These are phyloP conservation scores for Cylindrotheca fusiformis DNA, from an alignment of 108 stramenopile species.

Conservation along the genomic window DNA sequence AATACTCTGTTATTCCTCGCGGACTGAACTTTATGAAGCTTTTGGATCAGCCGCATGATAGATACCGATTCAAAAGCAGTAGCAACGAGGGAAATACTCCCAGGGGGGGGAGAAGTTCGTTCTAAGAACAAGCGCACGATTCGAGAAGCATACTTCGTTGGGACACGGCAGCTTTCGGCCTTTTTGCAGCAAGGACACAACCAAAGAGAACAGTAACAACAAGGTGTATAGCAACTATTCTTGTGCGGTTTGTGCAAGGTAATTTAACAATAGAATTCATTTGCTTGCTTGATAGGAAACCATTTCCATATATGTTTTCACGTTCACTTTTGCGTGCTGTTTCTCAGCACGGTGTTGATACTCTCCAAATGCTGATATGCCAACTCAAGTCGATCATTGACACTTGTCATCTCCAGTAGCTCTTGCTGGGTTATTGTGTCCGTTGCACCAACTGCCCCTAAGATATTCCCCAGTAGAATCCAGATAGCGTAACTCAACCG, in stretches of 20 bases:
- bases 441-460: neutral
- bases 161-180: too few relatives aligned
- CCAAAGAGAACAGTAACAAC: too few relatives aligned
- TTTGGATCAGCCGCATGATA: slow-evolving; percentile 59
- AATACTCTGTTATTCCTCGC: slow-evolving; percentile 78
- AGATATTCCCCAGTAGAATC: neutral
- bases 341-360: neutral
- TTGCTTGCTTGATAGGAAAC: too few relatives aligned
- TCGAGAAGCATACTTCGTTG: too few relatives aligned
- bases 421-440: neutral
- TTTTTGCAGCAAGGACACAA: too few relatives aligned
- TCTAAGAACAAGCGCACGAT: too few relatives aligned
- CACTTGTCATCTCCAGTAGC: neutral
- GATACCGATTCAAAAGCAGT: slow-evolving; percentile 12
- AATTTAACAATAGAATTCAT: too few relatives aligned
- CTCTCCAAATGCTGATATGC: neutral
- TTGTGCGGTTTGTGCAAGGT: too few relatives aligned
- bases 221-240: too few relatives aligned
- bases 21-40: slow-evolving; percentile 64
- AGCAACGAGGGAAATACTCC: too few relatives aligned
- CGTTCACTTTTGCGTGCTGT: too few relatives aligned
- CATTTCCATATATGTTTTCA: too few relatives aligned
- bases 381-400: neutral
- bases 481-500: slow-evolving; percentile 17
- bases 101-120: neutral